Conservation (phyloP, 2,329 filamentous ascomycete genomes). For the Fusarium domesticum region DNA sequence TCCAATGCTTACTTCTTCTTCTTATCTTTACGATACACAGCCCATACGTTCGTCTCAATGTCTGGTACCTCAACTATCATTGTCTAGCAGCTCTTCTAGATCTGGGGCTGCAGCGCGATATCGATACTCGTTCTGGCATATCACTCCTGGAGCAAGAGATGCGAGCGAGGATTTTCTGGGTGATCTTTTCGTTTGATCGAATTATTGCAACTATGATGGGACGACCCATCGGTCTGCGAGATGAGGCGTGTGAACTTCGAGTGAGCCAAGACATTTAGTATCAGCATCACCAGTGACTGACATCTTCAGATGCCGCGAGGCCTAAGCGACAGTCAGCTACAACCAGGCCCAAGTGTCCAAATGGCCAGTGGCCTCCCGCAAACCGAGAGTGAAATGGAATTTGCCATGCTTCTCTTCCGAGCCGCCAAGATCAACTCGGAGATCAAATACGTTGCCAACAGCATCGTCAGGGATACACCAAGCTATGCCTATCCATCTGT, state of each 20-base stretch:
- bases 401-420: conserved; percentile 48
- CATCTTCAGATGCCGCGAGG: conserved; percentile 29
- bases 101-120: conserved; percentile 49
- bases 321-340: conserved; percentile 22
- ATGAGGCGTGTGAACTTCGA: conserved; percentile 53
- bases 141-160: conserved; percentile 51
- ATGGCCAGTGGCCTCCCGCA: neutral
- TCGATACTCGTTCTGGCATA: conserved; percentile 41
- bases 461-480: conserved; percentile 46
- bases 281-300: conserved; percentile 5
- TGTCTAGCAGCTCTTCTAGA: conserved; percentile 51
- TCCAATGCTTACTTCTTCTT: conserved; percentile 47
- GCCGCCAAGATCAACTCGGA: conserved; percentile 51
- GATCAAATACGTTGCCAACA: conserved; percentile 56
- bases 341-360: neutral
- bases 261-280: conserved; percentile 28
- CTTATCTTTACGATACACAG: conserved; percentile 51
- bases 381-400: conserved; percentile 31
- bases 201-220: conserved; percentile 55
- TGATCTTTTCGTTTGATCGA: conserved; percentile 50
- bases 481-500: conserved; percentile 48
- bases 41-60: conserved; percentile 46
- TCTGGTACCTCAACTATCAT: conserved; percentile 56
- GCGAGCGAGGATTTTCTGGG: conserved; percentile 55
- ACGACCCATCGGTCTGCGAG: conserved; percentile 51